Percentiles rank a stretch among this genome's conserved stretches.
These are phyloP conservation scores for Hibiscus trionum DNA, from an alignment of 345 rosid genomes.

Conservation along the genomic window DNA sequence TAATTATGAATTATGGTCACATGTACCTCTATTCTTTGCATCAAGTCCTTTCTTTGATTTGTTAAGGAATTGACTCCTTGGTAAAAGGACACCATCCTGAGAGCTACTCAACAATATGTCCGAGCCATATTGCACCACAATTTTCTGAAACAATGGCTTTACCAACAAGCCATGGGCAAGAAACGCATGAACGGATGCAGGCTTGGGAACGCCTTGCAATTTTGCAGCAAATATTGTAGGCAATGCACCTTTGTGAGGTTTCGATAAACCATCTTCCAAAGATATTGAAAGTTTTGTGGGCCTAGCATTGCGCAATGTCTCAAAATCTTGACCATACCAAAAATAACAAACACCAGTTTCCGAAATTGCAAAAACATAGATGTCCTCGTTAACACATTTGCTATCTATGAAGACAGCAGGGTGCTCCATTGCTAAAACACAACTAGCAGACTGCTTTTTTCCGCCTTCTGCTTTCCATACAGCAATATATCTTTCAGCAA, in stretches of 20 bases:
- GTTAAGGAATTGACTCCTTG: constrained; percentile 37
- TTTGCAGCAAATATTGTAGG: constrained; percentile 72
- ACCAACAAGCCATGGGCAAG: constrained; percentile 70
- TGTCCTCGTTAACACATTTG: constrained; percentile 34
- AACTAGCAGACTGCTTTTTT: constrained; percentile 76
- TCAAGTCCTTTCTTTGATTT: constrained; percentile 48
- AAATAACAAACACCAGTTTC: constrained; percentile 81
- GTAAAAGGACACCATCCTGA: constrained; percentile 68
- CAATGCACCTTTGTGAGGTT: constrained; percentile 37
- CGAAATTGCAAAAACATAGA: constrained; percentile 69
- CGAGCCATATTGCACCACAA: constrained; percentile 51
- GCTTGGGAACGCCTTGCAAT: constrained; percentile 54
- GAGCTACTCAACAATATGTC: constrained; percentile 56
- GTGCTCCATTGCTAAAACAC: constrained; percentile 91
- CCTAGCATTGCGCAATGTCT: constrained; percentile 47
- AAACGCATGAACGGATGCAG: constrained; percentile 49
- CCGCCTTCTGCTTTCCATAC: constrained; percentile 69
- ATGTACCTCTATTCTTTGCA: constrained; percentile 48
- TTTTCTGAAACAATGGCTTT: constrained; percentile 80
- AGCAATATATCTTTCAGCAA: constrained; percentile 72
- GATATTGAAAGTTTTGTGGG: constrained; percentile 65
- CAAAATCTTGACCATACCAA: constrained; percentile 66
- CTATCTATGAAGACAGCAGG: constrained; percentile 80
- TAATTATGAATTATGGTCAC: not conserved
- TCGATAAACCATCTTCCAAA: constrained; percentile 33